A percentile compares a stretch with the other conserved stretches of the same genome.
phyloP scores from a whole-genome alignment of 163 green algal genomes.

The Scenedesmus sp. region DNA sequence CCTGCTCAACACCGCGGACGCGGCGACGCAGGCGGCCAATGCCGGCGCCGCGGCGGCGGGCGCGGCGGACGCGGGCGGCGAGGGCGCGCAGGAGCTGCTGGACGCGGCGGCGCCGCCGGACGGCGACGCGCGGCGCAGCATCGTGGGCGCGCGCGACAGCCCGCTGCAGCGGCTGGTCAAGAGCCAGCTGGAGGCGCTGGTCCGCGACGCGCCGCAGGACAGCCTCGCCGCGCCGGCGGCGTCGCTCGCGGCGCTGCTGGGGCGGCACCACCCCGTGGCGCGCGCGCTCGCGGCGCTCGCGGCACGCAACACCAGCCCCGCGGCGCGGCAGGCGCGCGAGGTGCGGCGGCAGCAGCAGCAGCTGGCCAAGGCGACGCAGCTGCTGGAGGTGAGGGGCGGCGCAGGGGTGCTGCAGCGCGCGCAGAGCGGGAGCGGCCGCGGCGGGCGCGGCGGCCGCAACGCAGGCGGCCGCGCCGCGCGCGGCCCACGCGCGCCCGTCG shows the following conservation, averaged over 20 bases:
- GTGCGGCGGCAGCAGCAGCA: conserved; percentile 39
- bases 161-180: conserved; percentile 34
- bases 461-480: no score
- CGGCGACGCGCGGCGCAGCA: conserved; percentile 1
- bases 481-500: no score
- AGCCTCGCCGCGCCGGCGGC: conserved; percentile 23
- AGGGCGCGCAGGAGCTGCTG: no score
- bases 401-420: not conserved
- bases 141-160: conserved; percentile 16
- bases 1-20: conserved; percentile 27
- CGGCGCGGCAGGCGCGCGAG: conserved; percentile 39
- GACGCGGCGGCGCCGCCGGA: no score
- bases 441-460: not conserved
- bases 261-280: conserved; percentile 35
- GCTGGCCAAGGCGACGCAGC: conserved; percentile 19
- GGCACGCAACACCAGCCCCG: conserved; percentile 46
- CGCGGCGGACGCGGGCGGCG: no score
- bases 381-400: conserved; percentile 23
- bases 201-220: conserved; percentile 13
- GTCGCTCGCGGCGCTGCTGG: conserved; percentile 34
- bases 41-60: no score
- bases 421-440: not conserved
- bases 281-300: conserved; percentile 17
- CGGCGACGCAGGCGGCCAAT: conserved; percentile 1
- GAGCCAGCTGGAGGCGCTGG: conserved; percentile 38